Percentiles rank a stretch among this genome's conserved stretches.
phyloP scores from a whole-genome alignment of 2,329 filamentous ascomycete genomes.

The Aspergillus fijiensis region DNA sequence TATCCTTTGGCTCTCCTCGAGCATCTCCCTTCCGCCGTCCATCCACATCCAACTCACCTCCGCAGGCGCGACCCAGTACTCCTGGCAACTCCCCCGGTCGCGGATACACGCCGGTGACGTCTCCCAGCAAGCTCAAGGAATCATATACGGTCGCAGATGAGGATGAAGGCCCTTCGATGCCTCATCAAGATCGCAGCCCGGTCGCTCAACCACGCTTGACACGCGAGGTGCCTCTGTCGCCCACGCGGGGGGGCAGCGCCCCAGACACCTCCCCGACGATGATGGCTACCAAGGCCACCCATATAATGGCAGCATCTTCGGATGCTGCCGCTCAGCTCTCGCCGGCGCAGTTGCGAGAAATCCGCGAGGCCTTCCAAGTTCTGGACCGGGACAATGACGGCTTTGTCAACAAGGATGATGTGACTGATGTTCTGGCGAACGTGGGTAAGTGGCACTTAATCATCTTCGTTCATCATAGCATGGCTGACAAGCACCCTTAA shows the following conservation, averaged over 20 bases:
- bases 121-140: conserved; percentile 50
- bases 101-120: conserved; percentile 44
- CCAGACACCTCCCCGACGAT: conserved; percentile 31
- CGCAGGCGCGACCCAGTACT: conserved; percentile 51
- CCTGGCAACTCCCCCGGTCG: conserved; percentile 49
- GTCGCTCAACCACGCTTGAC: conserved; percentile 37
- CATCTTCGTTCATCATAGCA: background rate
- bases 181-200: conserved; percentile 26
- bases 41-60: conserved; percentile 62
- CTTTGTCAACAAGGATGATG: conserved; percentile 74
- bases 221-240: conserved; percentile 41
- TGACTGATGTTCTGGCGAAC: conserved; percentile 83
- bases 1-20: conserved; percentile 70
- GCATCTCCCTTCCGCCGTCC: conserved; percentile 68
- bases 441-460: conserved; percentile 57
- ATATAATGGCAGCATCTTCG: conserved; percentile 24
- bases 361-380: conserved; percentile 92
- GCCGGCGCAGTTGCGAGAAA: conserved; percentile 76
- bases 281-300: conserved; percentile 25
- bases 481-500: conserved; percentile 1
- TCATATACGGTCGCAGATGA: conserved; percentile 44
- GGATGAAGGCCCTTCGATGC: conserved; percentile 31
- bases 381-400: conserved; percentile 88
- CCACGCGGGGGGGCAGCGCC: conserved; percentile 35
- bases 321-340: conserved; percentile 58